These are phyloP conservation scores for Emericellopsis cladophorae DNA, from an alignment of 2,329 filamentous ascomycete species.

Conservation along the genomic window DNA sequence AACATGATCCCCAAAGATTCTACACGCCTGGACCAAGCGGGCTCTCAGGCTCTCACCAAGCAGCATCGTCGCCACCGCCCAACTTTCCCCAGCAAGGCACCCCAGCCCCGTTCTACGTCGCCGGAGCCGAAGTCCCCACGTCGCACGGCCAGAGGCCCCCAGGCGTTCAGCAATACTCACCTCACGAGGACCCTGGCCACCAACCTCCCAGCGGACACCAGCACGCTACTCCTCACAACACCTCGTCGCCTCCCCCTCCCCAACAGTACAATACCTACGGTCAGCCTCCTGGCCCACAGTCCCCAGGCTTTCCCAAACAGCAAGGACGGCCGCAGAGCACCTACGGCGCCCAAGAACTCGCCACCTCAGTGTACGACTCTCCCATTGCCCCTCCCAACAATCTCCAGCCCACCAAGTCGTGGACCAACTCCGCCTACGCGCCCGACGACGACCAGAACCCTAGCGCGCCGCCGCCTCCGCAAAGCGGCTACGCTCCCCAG, in stretches of 20 bases:
- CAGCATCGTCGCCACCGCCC: conserved; percentile 33
- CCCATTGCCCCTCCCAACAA: conserved; percentile 44
- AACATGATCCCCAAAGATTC: conserved; percentile 53
- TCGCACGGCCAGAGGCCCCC: conserved; percentile 14
- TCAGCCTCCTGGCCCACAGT: conserved; percentile 12
- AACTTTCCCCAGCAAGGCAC: conserved; percentile 38
- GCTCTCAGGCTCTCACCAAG: conserved; percentile 10
- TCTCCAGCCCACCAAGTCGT: conserved; percentile 27
- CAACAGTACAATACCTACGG: conserved; percentile 30
- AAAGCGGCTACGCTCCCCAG: conserved; percentile 11
- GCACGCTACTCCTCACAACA: conserved; percentile 36
- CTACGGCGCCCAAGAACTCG: conserved; percentile 64
- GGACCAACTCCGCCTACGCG: conserved; percentile 33
- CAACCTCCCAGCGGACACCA: conserved; percentile 32
- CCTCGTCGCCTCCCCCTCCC: conserved; percentile 30
- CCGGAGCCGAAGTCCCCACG: conserved; percentile 40
- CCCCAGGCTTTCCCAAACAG: conserved; percentile 9
- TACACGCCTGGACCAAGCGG: conserved; percentile 47
- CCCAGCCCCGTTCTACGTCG: conserved; percentile 53
- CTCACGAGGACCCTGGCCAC: conserved; percentile 36
- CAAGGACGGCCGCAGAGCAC: conserved; percentile 49
- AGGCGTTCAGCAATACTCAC: conserved; percentile 35
- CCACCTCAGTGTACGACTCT: conserved; percentile 66
- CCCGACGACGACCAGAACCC: conserved; percentile 27
- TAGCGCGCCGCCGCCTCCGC: conserved; percentile 8